Evolutionary conservation across 2,329 filamentous ascomycete genomes (phyloP), one percentile per base, ranked within the genome.

Genomic region (Aspergillus floridensis): DNA sequence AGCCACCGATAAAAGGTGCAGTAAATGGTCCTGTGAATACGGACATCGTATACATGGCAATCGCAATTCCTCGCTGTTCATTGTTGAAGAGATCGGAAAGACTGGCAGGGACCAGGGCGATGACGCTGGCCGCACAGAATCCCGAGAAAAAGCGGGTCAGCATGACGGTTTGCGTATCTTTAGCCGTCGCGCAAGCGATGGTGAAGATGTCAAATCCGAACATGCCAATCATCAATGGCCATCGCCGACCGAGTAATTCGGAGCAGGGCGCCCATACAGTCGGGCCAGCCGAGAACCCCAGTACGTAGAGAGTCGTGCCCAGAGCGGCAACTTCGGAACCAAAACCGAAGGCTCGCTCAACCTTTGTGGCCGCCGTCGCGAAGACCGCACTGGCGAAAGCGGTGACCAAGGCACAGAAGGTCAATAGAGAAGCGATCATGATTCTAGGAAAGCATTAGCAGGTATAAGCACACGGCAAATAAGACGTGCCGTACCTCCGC

Each of bases 361-460:
- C 80, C 14, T 77, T 68, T 5, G 64, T 61, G 1, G 86, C 88
- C 4, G 87, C 86, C 26, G 85, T 78, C 1, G 87, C 89, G 76
- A 90, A 91, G 67, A 90, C 85, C 71, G 84, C 86, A 5, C 71
- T 74, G 0, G 75, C 77, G 57, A 83, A 84, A 0, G 81, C 78
- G 1, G 79, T 73, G 2, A 76, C 70, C 14, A 84, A 69, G 2
- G 65, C 66, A 53, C 59, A 61, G 32, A 58, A 70, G 6, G 58
- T 64, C 16, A 67, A 49, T 3, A 66, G 57, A 6, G 55, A 60
- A 5, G 59, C 65, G 4, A 66, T 59, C 19, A 59, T 41, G 8
- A 66, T 26, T 44, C 66, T 68, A 29, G 10, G 3, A 6, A 21
- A 14, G 11, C 31, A 38, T 62, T n/a, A 22, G 22, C 22, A 22